Conservation (phyloP, 2,329 filamentous ascomycete species). For the Pleomassaria siparia region DNA sequence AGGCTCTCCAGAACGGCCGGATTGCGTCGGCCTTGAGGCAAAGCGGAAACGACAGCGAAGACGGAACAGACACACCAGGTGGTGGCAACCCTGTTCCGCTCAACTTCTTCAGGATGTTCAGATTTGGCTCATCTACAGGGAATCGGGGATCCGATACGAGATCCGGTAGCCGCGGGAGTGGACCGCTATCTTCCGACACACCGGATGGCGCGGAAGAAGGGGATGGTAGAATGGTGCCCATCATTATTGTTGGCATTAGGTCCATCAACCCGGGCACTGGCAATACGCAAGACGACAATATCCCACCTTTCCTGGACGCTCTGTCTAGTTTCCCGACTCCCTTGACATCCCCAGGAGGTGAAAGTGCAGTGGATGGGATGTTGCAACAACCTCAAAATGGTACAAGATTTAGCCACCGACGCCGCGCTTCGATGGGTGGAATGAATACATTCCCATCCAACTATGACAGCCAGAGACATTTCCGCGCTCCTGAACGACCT, state of each 20-base stretch:
- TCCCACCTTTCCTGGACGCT: constrained; percentile 54
- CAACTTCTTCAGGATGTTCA: constrained; percentile 70
- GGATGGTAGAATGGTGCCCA: constrained; percentile 63
- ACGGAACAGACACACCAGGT: constrained; percentile 40
- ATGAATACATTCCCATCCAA: constrained; percentile 51
- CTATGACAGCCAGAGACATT: constrained; percentile 57
- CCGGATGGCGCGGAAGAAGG: constrained; percentile 43
- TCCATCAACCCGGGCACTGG: constrained; percentile 60
- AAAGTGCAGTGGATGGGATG: constrained; percentile 53
- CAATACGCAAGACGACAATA: constrained; percentile 47
- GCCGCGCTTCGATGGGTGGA: constrained; percentile 57
- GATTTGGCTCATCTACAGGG: constrained; percentile 58
- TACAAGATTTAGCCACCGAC: constrained; percentile 56
- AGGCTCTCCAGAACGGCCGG: constrained; percentile 62
- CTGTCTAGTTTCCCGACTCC: constrained; percentile 52
- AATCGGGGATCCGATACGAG: constrained; percentile 19
- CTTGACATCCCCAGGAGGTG: constrained; percentile 48
- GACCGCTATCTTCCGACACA: constrained; percentile 17
- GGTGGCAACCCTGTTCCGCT: constrained; percentile 55
- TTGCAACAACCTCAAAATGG: constrained; percentile 57
- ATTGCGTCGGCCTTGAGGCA: constrained; percentile 59
- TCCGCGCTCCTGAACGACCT: constrained; percentile 48
- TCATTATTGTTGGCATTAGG: constrained; percentile 70
- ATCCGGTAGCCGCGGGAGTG: constrained; percentile 27
- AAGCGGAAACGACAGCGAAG: constrained; percentile 43